These are phyloP conservation scores for Radiomyces spectabilis DNA, from an alignment of 192 early-diverging fungal genomes.

Conservation along the genomic window DNA sequence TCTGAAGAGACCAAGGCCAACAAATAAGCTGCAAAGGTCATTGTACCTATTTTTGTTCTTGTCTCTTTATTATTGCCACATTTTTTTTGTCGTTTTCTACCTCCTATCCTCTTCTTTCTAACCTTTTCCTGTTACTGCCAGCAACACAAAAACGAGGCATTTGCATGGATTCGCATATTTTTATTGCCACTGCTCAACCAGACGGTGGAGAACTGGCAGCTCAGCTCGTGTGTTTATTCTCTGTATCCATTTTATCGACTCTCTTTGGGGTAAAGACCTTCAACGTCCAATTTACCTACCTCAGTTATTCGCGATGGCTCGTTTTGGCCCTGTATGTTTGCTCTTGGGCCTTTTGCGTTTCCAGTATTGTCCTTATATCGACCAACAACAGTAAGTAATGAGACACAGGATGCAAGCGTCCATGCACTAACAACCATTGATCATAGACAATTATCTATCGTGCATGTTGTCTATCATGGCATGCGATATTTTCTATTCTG, in stretches of 20 bases:
- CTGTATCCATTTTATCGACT: slow-evolving; percentile 8
- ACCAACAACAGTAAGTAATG: slow-evolving; percentile 34
- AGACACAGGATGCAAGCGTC: neutral
- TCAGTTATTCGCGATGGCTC: slow-evolving; percentile 28
- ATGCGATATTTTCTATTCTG: slow-evolving; percentile 40
- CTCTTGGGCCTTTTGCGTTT: slow-evolving; percentile 38
- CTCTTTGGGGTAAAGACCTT: slow-evolving; percentile 24
- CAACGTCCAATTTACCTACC: slow-evolving; percentile 17
- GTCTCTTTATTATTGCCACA: too few relatives aligned
- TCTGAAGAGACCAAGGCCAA: too few relatives aligned
- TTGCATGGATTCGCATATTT: too few relatives aligned
- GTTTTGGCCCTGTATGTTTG: slow-evolving; percentile 32
- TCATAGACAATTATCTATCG: slow-evolving; percentile 20
- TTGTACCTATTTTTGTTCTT: too few relatives aligned
- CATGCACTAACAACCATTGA: neutral
- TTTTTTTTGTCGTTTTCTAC: too few relatives aligned
- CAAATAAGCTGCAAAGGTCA: too few relatives aligned
- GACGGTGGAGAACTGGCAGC: slow-evolving; percentile 16
- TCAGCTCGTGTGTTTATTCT: slow-evolving; percentile 12
- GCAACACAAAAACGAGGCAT: too few relatives aligned
- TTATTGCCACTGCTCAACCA: neutral
- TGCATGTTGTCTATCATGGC: slow-evolving; percentile 30
- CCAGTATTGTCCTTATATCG: slow-evolving; percentile 26
- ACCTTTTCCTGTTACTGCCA: too few relatives aligned
- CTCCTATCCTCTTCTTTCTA: too few relatives aligned